Base-by-base conservation (phyloP, 2,329 filamentous ascomycete genomes). In the Aspergillus arachidicola region DNA sequence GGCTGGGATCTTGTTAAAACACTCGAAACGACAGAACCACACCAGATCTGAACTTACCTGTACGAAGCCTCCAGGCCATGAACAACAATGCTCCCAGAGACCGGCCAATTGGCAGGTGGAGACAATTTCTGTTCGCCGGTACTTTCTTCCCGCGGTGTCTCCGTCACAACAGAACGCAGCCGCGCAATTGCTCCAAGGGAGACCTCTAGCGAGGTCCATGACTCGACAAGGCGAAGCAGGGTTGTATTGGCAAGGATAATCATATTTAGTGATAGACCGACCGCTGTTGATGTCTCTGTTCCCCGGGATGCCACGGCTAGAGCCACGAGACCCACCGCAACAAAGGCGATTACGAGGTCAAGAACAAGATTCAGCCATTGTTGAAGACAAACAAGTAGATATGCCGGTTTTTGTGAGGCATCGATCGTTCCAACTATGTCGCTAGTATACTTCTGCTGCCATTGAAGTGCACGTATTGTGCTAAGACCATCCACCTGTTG, bases 141-240 rank as follows among this genome's bases (percentile, higher is more conserved):
- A 21, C 9, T 36, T 54, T 36, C 51, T 23, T 54, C 51, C 16
- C 16, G 19, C 1, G 30, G 51, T 12, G 51, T 54, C 10, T 21
- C 19, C 0, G 50, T 19, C 10, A 53, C 30, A 19, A 53, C 50
- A 3, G 36, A 41, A 2, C 51, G 43, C 1, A 60, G 16, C 34
- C 60, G 38, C 14, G 65, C 38, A 21, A 87, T 77, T 7, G 83
- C 83, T n/a, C 84, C 84, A 30, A 87, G 77, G 10, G 80, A 80
- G 0, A 83, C 86, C 66, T 87, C 85, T 4, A 87, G 72, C 23
- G 77, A 73, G 0, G 84, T 85, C 83, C 83, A 87, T n/a, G 74
- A 77, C 9, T 74, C 68, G 10, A 83, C 74, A 6, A 84, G 71
- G 2, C 78, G 66, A 19, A 78, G 78, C 38, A 85, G 71, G 48